These are phyloP conservation scores for Choanephora cucurbitarum DNA, from an alignment of 371 early-diverging fungal species.

Conservation along the genomic window DNA sequence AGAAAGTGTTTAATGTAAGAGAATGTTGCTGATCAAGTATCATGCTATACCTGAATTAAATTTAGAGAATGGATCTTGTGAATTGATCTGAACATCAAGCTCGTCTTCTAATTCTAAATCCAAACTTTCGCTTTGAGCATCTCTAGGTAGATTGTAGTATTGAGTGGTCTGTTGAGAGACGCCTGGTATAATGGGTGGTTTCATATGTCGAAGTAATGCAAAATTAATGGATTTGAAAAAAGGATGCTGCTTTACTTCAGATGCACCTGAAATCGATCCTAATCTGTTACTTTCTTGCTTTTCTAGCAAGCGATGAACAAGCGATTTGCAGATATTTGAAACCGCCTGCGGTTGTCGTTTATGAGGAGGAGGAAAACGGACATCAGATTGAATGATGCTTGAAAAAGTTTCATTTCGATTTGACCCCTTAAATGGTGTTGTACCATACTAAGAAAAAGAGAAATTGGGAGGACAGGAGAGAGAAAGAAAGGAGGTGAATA, in stretches of 20 bases:
- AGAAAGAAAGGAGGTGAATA: slow-evolving; percentile 4
- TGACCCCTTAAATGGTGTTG: slow-evolving; percentile 89
- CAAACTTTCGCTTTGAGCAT: slow-evolving; percentile 52
- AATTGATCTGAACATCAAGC: neutral
- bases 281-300: slow-evolving; percentile 83
- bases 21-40: neutral
- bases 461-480: too few species aligned
- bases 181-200: slow-evolving; percentile 88
- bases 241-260: slow-evolving; percentile 91
- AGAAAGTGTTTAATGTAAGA: slow-evolving; percentile 6
- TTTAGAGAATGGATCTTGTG: slow-evolving; percentile 57
- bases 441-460: slow-evolving; percentile 59
- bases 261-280: slow-evolving; percentile 84
- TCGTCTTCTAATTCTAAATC: slow-evolving; percentile 53
- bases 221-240: slow-evolving; percentile 91
- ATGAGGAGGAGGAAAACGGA: slow-evolving; percentile 58
- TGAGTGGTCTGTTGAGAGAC: neutral
- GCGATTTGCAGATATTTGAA: slow-evolving; percentile 60
- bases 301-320: slow-evolving; percentile 76
- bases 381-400: slow-evolving; percentile 77
- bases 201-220: slow-evolving; percentile 80
- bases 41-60: slow-evolving; percentile 58
- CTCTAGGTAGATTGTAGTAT: slow-evolving; percentile 27
- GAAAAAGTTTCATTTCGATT: slow-evolving; percentile 83
- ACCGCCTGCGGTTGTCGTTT: slow-evolving; percentile 30